Percentiles rank a stretch among this genome's conserved stretches.
Evolutionary conservation across 805 yeast species (phyloP).

Genomic region (Cyberlindnera amylophila): DNA sequence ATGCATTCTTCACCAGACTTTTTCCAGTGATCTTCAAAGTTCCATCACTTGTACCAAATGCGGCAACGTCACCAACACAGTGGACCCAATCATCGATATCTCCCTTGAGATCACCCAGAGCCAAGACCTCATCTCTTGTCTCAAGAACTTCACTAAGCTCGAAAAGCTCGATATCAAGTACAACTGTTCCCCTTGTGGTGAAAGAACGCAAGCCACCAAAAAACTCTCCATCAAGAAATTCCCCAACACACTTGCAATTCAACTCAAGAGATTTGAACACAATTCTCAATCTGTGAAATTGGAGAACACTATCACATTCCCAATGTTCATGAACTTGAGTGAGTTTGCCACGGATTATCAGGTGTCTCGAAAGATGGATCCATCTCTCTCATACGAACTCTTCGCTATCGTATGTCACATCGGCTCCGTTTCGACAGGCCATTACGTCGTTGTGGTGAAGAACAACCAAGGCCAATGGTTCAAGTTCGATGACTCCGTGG

Average conservation of each 20-base stretch:
- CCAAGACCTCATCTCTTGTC: slow-evolving; percentile 53
- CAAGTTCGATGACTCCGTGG: slow-evolving; percentile 84
- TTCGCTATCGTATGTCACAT: slow-evolving; percentile 85
- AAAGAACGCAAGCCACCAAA: slow-evolving; percentile 64
- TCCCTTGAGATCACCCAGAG: slow-evolving; percentile 66
- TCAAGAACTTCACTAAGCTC: slow-evolving; percentile 68
- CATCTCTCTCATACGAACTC: slow-evolving; percentile 65
- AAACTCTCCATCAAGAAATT: slow-evolving; percentile 62
- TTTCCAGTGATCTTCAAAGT: slow-evolving; percentile 80
- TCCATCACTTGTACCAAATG: slow-evolving; percentile 74
- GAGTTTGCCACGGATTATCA: slow-evolving; percentile 41
- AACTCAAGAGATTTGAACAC: slow-evolving; percentile 65
- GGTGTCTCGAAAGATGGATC: slow-evolving; percentile 23
- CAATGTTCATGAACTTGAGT: slow-evolving; percentile 67
- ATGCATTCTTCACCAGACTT: slow-evolving; percentile 80
- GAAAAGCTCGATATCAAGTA: slow-evolving; percentile 77
- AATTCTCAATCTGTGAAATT: slow-evolving; percentile 48
- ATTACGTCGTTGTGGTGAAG: slow-evolving; percentile 79
- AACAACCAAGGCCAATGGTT: slow-evolving; percentile 78
- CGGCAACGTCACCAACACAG: slow-evolving; percentile 49
- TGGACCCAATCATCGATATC: slow-evolving; percentile 88
- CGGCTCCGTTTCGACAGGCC: slow-evolving; percentile 95
- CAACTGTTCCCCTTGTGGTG: slow-evolving; percentile 63
- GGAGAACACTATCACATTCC: slow-evolving; percentile 70
- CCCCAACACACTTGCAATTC: slow-evolving; percentile 80